phyloP scores from a whole-genome alignment of 2,329 filamentous ascomycete genomes.

The Capronia coronata region DNA sequence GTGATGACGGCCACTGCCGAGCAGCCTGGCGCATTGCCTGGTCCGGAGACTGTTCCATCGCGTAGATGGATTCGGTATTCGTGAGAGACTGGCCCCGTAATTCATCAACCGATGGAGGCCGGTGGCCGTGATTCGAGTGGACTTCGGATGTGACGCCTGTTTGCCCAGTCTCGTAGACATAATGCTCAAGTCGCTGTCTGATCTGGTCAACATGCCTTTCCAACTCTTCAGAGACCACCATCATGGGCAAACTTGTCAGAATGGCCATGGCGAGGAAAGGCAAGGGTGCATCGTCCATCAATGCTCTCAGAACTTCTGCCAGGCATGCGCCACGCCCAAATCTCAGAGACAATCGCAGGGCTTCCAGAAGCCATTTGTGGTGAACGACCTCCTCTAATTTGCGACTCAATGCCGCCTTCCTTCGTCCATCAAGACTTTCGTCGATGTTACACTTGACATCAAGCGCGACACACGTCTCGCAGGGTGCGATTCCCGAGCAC shows the following conservation, averaged over 20 bases:
- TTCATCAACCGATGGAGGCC: neutral
- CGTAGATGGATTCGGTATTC: neutral
- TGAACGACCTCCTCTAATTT: constrained; percentile 6
- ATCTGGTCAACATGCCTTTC: neutral
- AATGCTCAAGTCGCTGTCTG: neutral
- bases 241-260: neutral
- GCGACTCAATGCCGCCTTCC: constrained; percentile 4
- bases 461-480: constrained; percentile 1
- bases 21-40: too few relatives aligned
- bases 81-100: neutral
- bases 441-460: constrained; percentile 6
- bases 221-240: neutral
- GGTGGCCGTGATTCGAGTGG: neutral
- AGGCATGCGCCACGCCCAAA: neutral
- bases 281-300: neutral
- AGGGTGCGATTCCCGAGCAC: constrained; percentile 13
- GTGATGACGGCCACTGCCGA: neutral
- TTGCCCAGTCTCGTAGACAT: neutral
- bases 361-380: constrained; percentile 11
- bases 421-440: constrained; percentile 7
- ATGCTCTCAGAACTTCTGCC: neutral
- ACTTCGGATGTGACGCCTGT: neutral
- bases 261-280: neutral
- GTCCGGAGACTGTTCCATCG: neutral
- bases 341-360: constrained; percentile 6